Base-by-base conservation (phyloP, 345 rosid genomes). In the Firmiana major region DNA sequence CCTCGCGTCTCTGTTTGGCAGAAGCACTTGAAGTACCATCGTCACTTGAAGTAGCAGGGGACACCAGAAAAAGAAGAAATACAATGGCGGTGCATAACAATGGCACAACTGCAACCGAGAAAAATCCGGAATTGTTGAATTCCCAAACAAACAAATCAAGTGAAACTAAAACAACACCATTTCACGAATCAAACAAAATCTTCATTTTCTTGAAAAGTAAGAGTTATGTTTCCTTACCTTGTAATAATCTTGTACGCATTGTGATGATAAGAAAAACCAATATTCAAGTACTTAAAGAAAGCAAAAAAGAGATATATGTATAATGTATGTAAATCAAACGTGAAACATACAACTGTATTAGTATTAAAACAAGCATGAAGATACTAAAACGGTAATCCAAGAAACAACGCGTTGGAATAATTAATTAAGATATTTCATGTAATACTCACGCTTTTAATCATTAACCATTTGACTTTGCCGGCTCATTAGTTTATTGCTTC, bases 1-100 rank as follows among this genome's bases (percentile, higher is more conserved):
- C 78, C 73, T 84, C 85, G 0, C 34, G 77, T 69, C 85, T 64
- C 11, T 1, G 51, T 19, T 31, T 51, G 13, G 26, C 19, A 21
- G 62, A 31, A 13, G 26, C 46, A 34, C 54, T 58, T 75, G n/a
- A n/a, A n/a, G 6, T 4, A 1, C 1, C 68, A 15, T 4, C 65
- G 63, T 24, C 26, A 22, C 26, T 60, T 12, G 75, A 74, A 75
- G 9, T 26, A 36, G 69, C 62, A 57, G 77, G 21, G 57, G 77
- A 63, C 48, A 69, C 28, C 4, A 65, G 9, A 48, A 78, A 17
- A 54, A 78, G 69, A 76, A 67, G 77, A 67, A 77, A 26, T 9
- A 15, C 6, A 26, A 57, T 19, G 58, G 64, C 3, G 26, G 58
- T 49, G 78, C 80, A 77, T 53, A 59, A 42, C 11, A 66, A 13